These are phyloP conservation scores for Xerocomellus chrysenteron DNA, from an alignment of 768 basidiomycete species.

Conservation along the genomic window DNA sequence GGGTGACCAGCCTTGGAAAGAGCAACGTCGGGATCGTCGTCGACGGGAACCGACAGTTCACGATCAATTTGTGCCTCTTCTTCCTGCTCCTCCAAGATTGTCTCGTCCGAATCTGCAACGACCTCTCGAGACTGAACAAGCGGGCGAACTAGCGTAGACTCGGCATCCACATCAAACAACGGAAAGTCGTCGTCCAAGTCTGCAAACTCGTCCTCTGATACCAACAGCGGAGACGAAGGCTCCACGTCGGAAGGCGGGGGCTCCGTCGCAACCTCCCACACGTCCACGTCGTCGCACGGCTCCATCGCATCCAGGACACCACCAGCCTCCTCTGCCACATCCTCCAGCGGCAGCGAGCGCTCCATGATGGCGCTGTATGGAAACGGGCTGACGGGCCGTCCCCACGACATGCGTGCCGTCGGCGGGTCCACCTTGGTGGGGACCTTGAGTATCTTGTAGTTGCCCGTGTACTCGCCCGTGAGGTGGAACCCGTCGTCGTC, in stretches of 20 bases:
- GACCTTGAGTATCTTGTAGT: conserved; percentile 53
- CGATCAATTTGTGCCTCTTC: conserved; percentile 37
- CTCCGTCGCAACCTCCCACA: conserved; percentile 25
- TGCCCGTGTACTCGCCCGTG: conserved; percentile 67
- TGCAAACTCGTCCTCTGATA: conserved; percentile 22
- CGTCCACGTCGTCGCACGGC: conserved; percentile 3
- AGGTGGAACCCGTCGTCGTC: conserved; percentile 35
- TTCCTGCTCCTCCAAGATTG: conserved; percentile 21
- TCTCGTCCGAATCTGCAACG: conserved; percentile 17
- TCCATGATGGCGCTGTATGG: conserved; percentile 41
- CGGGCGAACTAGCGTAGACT: conserved; percentile 14
- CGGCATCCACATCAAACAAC: conserved; percentile 15
- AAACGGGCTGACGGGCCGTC: conserved; percentile 68
- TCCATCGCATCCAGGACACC: background rate
- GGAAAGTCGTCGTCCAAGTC: conserved; percentile 15
- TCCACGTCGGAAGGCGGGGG: conserved; percentile 19
- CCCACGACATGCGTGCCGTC: conserved; percentile 57
- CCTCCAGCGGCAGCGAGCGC: conserved; percentile 22
- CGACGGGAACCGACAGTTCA: conserved; percentile 33
- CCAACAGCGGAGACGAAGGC: background rate
- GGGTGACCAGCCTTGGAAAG: background rate
- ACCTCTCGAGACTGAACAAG: background rate
- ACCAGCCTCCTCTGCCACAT: conserved; percentile 6
- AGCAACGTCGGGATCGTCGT: conserved; percentile 10
- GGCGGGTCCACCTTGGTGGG: conserved; percentile 68